These are phyloP conservation scores for Trypanosoma congolense DNA, from an alignment of 208 protist genomes.

Conservation along the genomic window DNA sequence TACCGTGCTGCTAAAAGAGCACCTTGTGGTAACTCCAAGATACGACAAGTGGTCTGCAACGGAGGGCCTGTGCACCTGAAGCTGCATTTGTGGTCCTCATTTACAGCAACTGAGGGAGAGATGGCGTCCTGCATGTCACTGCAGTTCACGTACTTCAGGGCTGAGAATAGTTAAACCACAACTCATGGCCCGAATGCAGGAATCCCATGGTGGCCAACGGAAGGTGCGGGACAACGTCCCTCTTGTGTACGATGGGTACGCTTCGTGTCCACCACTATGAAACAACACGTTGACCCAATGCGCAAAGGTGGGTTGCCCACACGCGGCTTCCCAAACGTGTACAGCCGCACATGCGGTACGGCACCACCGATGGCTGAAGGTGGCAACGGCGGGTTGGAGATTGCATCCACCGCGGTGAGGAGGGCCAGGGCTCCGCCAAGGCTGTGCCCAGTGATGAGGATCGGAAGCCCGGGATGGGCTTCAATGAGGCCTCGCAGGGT, in stretches of 20 bases:
- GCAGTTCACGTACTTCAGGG: constrained; percentile 25
- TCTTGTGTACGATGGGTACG: constrained; percentile 41
- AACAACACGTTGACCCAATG: constrained; percentile 31
- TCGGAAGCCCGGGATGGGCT: constrained; percentile 24
- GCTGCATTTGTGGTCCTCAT: constrained; percentile 52
- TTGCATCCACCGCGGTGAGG: constrained; percentile 39
- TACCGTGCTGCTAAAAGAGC: constrained; percentile 22
- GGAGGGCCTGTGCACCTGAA: constrained; percentile 26
- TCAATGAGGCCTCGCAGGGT: constrained; percentile 29
- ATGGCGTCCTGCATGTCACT: constrained; percentile 16
- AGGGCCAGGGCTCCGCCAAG: constrained; percentile 67
- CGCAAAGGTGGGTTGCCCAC: constrained; percentile 54
- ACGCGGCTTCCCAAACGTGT: constrained; percentile 72
- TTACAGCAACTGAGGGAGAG: neutral
- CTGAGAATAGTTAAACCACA: constrained; percentile 36
- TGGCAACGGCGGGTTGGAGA: neutral
- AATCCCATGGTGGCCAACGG: constrained; percentile 36
- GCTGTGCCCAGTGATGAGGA: constrained; percentile 73
- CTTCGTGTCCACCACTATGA: constrained; percentile 12
- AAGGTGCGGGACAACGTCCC: constrained; percentile 53
- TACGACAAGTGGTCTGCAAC: constrained; percentile 56
- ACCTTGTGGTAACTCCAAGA: constrained; percentile 41
- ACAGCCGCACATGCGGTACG: constrained; percentile 21
- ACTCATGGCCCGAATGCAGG: constrained; percentile 41
- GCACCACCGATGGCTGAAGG: neutral